A percentile compares a stretch with the other conserved stretches of the same genome.
Conservation (phyloP, 345 rosid species). For the Aquilaria malaccensis region DNA sequence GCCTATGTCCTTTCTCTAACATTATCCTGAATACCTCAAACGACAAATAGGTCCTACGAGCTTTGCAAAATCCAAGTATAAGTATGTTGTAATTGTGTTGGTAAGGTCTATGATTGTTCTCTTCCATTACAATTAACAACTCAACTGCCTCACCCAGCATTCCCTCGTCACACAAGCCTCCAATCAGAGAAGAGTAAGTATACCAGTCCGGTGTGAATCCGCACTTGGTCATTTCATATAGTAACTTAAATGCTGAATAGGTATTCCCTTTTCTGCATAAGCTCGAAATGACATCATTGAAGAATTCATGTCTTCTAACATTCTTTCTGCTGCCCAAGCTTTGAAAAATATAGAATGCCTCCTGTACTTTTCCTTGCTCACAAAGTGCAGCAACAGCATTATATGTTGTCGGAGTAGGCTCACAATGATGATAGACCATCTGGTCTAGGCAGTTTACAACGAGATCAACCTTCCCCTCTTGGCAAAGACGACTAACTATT, state of each 20-base stretch:
- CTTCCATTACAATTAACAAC: conserved; percentile 57
- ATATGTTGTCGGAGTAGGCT: conserved; percentile 69
- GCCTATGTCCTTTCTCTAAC: conserved; percentile 56
- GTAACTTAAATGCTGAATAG: conserved; percentile 59
- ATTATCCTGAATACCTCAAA: conserved; percentile 59
- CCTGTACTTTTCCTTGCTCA: conserved; percentile 45
- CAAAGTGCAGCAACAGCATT: conserved; percentile 62
- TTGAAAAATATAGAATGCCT: conserved; percentile 67
- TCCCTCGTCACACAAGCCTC: conserved; percentile 74
- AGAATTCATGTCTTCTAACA: conserved; percentile 37
- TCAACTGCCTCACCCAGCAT: conserved; percentile 57
- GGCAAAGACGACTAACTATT: conserved; percentile 47
- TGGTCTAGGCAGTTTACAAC: conserved; percentile 60
- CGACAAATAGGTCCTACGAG: conserved; percentile 48
- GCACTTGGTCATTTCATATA: conserved; percentile 59
- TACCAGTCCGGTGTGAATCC: conserved; percentile 64
- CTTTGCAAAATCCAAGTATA: conserved; percentile 62
- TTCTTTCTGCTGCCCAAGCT: conserved; percentile 49
- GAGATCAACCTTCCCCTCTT: conserved; percentile 56
- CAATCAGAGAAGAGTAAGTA: conserved; percentile 64
- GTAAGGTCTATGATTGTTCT: conserved; percentile 37
- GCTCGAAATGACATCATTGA: conserved; percentile 51
- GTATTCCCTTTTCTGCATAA: conserved; percentile 80
- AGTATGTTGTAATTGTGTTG: conserved; percentile 73
- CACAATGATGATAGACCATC: conserved; percentile 50